A percentile compares a stretch with the other conserved stretches of the same genome.
Evolutionary conservation across 2,329 filamentous ascomycete genomes (phyloP).

Genomic region (Lasiodiplodia gonubiensis): DNA sequence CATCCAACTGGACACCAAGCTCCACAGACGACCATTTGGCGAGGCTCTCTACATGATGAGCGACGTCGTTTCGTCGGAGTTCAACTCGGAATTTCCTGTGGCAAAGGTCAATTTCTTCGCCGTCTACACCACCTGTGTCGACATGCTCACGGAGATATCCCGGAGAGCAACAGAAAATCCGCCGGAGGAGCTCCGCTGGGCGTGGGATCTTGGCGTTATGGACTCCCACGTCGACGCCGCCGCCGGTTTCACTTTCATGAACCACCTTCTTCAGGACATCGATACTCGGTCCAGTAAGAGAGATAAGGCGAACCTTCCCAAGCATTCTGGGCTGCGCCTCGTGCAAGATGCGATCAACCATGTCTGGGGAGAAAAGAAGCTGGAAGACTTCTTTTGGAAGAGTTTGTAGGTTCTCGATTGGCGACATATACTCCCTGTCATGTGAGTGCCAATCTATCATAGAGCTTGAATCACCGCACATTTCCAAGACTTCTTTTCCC

Average conservation of each 20-base stretch:
- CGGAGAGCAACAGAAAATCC: not conserved
- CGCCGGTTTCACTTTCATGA: slow-evolving; percentile 12
- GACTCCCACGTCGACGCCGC: slow-evolving; percentile 9
- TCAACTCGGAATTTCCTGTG: not conserved
- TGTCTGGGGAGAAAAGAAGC: slow-evolving; percentile 1
- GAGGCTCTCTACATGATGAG: slow-evolving; percentile 12
- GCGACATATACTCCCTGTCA: not conserved
- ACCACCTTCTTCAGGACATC: not conserved
- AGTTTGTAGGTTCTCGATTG: not conserved
- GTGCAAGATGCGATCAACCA: slow-evolving; percentile 4
- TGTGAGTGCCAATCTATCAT: not conserved
- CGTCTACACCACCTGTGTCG: slow-evolving; percentile 14
- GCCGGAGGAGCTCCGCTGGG: slow-evolving; percentile 8
- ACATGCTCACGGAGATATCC: slow-evolving; percentile 7
- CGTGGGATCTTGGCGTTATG: not conserved
- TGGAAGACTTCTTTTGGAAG: slow-evolving; percentile 16
- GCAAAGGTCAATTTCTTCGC: slow-evolving; percentile 14
- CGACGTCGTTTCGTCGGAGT: slow-evolving; percentile 5
- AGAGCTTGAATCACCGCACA: not conserved
- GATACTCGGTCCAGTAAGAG: not conserved
- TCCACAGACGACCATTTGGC: slow-evolving; percentile 5
- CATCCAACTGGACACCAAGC: not conserved
- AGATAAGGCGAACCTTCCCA: not conserved
- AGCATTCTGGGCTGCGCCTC: slow-evolving; percentile 1
- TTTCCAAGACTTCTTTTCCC: not conserved